phyloP scores from a whole-genome alignment of 768 basidiomycete species.

The Leucocoprinus sp. region DNA sequence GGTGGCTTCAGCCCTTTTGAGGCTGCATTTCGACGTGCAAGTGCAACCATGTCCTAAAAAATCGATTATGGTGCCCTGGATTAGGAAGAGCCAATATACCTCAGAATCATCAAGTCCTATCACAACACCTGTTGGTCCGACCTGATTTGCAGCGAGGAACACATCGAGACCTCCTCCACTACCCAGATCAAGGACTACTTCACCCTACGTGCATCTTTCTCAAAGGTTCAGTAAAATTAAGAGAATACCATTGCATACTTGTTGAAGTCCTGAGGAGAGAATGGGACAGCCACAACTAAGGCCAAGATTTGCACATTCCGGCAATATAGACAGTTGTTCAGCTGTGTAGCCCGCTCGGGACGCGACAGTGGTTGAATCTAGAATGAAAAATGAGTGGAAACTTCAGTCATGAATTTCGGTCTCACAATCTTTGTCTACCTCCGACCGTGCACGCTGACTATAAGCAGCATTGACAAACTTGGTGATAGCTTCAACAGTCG shows the following conservation, averaged over 20 bases:
- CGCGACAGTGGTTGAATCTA: constrained; percentile 29
- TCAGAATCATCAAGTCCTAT: constrained; percentile 48
- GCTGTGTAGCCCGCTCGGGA: constrained; percentile 39
- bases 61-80: background rate
- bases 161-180: constrained; percentile 51
- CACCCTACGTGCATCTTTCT: constrained; percentile 35
- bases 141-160: constrained; percentile 41
- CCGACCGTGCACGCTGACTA: constrained; percentile 22
- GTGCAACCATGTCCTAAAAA: constrained; percentile 47
- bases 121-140: constrained; percentile 39
- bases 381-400: background rate
- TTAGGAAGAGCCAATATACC: constrained; percentile 20
- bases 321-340: constrained; percentile 34
- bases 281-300: constrained; percentile 49
- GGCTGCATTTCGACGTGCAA: constrained; percentile 37
- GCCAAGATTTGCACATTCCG: constrained; percentile 38
- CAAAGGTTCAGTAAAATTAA: background rate
- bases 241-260: constrained; percentile 22
- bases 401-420: background rate
- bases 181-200: constrained; percentile 48
- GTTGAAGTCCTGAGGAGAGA: constrained; percentile 34
- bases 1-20: constrained; percentile 35
- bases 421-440: constrained; percentile 18
- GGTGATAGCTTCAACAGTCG: constrained; percentile 14
- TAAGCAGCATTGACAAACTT: constrained; percentile 24